Conservation (phyloP, 2,329 filamentous ascomycete species). For the Penicillium janthinellum region DNA sequence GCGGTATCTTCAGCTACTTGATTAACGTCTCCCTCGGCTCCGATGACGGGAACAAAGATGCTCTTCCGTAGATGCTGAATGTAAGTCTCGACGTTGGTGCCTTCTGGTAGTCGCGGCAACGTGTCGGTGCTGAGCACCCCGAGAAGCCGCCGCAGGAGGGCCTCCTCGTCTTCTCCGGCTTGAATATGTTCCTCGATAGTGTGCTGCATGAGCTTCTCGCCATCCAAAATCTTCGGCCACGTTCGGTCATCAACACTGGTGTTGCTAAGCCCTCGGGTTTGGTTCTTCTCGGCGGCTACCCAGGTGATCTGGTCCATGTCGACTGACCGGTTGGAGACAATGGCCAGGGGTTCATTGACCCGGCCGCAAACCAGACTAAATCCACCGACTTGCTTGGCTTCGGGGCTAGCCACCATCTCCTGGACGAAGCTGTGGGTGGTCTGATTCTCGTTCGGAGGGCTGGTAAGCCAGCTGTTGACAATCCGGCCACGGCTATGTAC, state of each 20-base stretch:
- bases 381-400: slow-evolving; percentile 61
- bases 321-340: slow-evolving; percentile 65
- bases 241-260: slow-evolving; percentile 59
- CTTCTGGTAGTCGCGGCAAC: slow-evolving; percentile 54
- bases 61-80: slow-evolving; percentile 59
- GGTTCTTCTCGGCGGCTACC: slow-evolving; percentile 51
- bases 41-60: slow-evolving; percentile 62
- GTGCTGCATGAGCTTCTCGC: slow-evolving; percentile 55
- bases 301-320: slow-evolving; percentile 54
- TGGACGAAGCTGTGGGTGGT: slow-evolving; percentile 55
- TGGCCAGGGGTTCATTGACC: slow-evolving; percentile 55
- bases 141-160: slow-evolving; percentile 56
- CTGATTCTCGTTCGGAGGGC: slow-evolving; percentile 42
- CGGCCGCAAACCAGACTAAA: slow-evolving; percentile 65
- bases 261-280: slow-evolving; percentile 64
- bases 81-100: slow-evolving; percentile 56
- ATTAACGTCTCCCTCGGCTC: slow-evolving; percentile 47
- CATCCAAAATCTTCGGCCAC: slow-evolving; percentile 64
- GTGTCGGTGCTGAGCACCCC: slow-evolving; percentile 57
- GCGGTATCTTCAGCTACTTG: slow-evolving; percentile 40
- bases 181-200: slow-evolving; percentile 52
- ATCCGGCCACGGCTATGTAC: slow-evolving; percentile 59
- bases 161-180: slow-evolving; percentile 48
- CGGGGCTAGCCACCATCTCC: slow-evolving; percentile 56
- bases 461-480: slow-evolving; percentile 61